phyloP scores from a whole-genome alignment of 108 stramenopile species.

The Cyclotella sp. region DNA sequence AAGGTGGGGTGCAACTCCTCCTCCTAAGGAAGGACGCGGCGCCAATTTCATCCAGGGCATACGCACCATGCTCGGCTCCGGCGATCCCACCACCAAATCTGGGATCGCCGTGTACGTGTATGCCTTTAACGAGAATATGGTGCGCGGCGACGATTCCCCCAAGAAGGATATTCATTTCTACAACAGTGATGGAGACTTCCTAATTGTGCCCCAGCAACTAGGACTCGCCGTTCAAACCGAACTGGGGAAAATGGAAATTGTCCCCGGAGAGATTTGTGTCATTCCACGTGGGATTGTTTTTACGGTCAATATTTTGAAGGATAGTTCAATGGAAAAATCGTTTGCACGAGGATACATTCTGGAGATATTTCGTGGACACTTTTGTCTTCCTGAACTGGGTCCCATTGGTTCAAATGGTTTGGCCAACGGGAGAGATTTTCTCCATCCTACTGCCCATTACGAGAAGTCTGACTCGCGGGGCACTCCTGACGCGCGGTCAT shows the following conservation, averaged over 20 bases:
- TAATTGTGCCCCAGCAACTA: slow-evolving; percentile 89
- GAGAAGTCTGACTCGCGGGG: slow-evolving; percentile 33
- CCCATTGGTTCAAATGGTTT: slow-evolving; percentile 95
- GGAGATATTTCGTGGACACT: slow-evolving; percentile 90
- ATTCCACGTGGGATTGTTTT: slow-evolving; percentile 91
- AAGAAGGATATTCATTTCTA: slow-evolving; percentile 53
- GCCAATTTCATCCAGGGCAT: slow-evolving; percentile 76
- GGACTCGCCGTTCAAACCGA: slow-evolving; percentile 82
- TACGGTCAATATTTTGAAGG: slow-evolving; percentile 56
- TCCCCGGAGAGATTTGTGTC: slow-evolving; percentile 84
- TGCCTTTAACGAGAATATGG: slow-evolving; percentile 73
- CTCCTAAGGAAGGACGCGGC: neutral
- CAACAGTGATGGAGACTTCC: slow-evolving; percentile 93
- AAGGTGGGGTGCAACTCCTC: slow-evolving; percentile 84
- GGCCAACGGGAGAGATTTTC: slow-evolving; percentile 94
- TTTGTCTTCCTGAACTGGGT: slow-evolving; percentile 91
- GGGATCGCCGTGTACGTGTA: slow-evolving; percentile 89
- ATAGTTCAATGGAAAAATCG: slow-evolving; percentile 10
- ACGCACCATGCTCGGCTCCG: slow-evolving; percentile 60
- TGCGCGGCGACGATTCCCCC: neutral
- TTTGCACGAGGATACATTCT: slow-evolving; percentile 88
- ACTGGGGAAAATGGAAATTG: slow-evolving; percentile 72
- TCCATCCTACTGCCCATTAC: slow-evolving; percentile 79
- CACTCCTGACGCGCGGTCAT: slow-evolving; percentile 22
- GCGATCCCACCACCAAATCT: slow-evolving; percentile 69